Base-by-base conservation (phyloP, 2,329 filamentous ascomycete genomes). In the Hortaea sp. region DNA sequence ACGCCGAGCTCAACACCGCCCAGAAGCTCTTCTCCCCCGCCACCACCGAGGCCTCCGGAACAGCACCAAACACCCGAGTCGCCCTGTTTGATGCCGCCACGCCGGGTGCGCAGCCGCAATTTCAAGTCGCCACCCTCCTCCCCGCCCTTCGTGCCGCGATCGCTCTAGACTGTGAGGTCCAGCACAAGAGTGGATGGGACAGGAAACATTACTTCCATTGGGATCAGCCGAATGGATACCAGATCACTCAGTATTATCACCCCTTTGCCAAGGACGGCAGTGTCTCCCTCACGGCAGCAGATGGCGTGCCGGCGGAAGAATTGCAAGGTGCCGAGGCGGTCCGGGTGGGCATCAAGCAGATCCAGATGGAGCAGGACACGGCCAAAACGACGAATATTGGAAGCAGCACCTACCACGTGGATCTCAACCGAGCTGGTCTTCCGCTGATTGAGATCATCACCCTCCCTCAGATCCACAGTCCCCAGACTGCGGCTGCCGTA, bases 141-240 rank as follows among this genome's bases (percentile, higher is more conserved):
- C 92, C 92, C 4, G 92, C 92, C n/a, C 63, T 98, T 11, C 81
- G 92, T 49, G 90, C 90, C 12, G 90, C 92, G 0, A 70, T 95
- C 42, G 87, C 88, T 0, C 72, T 98, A 39, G 78, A 83, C 48
- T 97, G 92, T 66, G 69, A 81, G 1, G 76, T 97, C 44, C 84
- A 94, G 61, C 72, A 68, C 1, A 75, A 78, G 56, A 95, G 88
- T 65, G 79, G 79, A 45, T 98, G 95, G 68, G 92, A 98, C 66
- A 77, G 92, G 53, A 98, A 98, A 65, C 92, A 98, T 66, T 98
- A 98, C 68, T 97, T 98, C 67, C 95, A 95, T 72, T 94, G 92
- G 78, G 92, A 98, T 65, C 92, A 98, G 66, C 92, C 92, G 0
- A 78, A 87, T 0, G 92, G 92, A 0, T 98, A 98, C 66, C 92